A percentile compares a stretch with the other conserved stretches of the same genome.
Conservation (phyloP, 805 yeast genomes). For the Wickerhamiella cacticola region DNA sequence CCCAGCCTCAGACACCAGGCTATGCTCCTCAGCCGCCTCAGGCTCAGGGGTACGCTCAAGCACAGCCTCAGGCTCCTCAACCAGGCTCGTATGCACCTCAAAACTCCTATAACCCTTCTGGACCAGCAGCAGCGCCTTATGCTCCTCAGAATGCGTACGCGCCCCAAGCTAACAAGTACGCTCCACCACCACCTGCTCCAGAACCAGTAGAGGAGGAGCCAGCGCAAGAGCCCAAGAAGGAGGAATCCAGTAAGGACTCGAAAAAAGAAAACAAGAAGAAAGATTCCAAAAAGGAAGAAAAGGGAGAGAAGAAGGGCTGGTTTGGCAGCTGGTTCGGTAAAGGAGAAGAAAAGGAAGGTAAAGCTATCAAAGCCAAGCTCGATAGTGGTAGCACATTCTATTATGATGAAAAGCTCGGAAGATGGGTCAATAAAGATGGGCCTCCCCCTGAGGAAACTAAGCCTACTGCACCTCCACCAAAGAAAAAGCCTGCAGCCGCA, state of each 20-base stretch:
- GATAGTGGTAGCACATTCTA: slow-evolving; percentile 66
- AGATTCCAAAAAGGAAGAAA: slow-evolving; percentile 19
- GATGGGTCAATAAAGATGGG: slow-evolving; percentile 77
- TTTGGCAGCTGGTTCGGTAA: slow-evolving; percentile 44
- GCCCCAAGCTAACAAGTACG: slow-evolving; percentile 7
- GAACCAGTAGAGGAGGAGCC: slow-evolving; percentile 6
- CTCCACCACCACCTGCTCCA: slow-evolving; percentile 6
- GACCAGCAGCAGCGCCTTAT: too few relatives aligned
- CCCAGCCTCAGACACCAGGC: not conserved
- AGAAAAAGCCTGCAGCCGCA: slow-evolving; percentile 28
- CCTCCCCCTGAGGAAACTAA: slow-evolving; percentile 26
- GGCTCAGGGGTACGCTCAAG: not conserved
- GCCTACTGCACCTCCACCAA: slow-evolving; percentile 53
- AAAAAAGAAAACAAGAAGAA: slow-evolving; percentile 22
- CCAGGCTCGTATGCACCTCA: not conserved
- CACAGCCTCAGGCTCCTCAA: slow-evolving; percentile 3
- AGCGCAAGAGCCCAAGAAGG: slow-evolving; percentile 13
- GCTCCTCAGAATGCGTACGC: slow-evolving; percentile 9
- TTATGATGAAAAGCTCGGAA: slow-evolving; percentile 69
- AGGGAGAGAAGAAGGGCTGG: slow-evolving; percentile 32
- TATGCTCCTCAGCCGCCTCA: not conserved
- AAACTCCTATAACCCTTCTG: not conserved
- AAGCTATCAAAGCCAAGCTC: slow-evolving; percentile 70
- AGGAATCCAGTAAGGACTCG: too few relatives aligned
- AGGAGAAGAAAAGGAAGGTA: slow-evolving; percentile 44